Percentiles rank a stretch among this genome's conserved stretches.
These are phyloP conservation scores for Volvox carteri DNA, from an alignment of 163 green algal genomes.

Conservation along the genomic window DNA sequence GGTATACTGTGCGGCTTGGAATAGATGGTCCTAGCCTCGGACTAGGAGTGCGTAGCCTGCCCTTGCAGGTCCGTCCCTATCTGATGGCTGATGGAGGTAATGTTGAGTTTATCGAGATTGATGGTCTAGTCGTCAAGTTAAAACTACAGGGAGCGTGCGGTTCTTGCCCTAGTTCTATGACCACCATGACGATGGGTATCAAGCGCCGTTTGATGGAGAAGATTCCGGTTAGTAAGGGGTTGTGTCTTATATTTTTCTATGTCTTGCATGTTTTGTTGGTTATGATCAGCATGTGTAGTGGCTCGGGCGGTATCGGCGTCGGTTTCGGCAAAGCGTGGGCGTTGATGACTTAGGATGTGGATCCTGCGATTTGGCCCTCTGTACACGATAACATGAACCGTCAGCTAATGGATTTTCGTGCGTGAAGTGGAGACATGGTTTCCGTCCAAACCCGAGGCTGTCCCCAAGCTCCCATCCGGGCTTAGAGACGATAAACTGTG, in stretches of 20 bases:
- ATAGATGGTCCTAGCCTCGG: neutral
- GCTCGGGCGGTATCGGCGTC: too few species aligned
- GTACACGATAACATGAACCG: too few species aligned
- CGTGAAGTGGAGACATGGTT: too few species aligned
- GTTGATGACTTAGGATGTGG: too few species aligned
- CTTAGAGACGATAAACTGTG: too few species aligned
- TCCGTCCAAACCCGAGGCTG: too few species aligned
- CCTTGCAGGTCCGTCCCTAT: conserved; percentile 92
- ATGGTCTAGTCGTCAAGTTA: conserved; percentile 89
- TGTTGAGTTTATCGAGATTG: conserved; percentile 97
- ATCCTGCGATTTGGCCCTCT: too few species aligned
- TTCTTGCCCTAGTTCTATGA: conserved; percentile 92
- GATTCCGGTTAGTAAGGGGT: conserved; percentile 80
- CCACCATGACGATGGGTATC: conserved; percentile 99
- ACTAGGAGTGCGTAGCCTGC: neutral
- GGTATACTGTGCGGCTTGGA: conserved; percentile 60
- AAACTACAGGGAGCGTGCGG: conserved; percentile 95
- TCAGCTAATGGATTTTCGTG: too few species aligned
- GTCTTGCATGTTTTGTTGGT: too few species aligned
- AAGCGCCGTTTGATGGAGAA: conserved; percentile 93
- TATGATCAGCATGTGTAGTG: too few species aligned
- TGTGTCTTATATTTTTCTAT: neutral
- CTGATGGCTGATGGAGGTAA: conserved; percentile 99
- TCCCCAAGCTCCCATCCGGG: too few species aligned
- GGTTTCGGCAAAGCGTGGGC: too few species aligned